These are phyloP conservation scores for Cnidoscolus chayamansa DNA, from an alignment of 441 rosid species.

Conservation along the genomic window DNA sequence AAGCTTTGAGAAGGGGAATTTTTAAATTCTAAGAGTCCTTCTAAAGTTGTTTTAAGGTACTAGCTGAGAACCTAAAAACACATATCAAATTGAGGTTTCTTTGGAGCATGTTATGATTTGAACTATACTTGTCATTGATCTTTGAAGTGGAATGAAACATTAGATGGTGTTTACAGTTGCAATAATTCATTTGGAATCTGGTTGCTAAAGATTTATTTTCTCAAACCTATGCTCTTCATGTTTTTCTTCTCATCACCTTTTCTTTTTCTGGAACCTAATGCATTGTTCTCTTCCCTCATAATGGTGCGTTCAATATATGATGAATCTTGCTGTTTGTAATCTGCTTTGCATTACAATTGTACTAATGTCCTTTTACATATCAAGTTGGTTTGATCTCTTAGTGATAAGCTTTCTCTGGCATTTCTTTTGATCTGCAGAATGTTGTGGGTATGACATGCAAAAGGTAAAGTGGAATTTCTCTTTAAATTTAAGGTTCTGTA, in stretches of 20 bases:
- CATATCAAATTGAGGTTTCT: too few relatives aligned
- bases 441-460: constrained; percentile 19
- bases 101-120: background rate
- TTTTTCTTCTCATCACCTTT: background rate
- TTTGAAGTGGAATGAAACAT: constrained; percentile 6
- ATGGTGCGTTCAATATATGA: background rate
- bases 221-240: background rate
- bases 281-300: background rate
- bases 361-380: background rate
- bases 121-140: background rate
- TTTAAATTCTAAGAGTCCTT: background rate
- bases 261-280: background rate
- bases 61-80: background rate
- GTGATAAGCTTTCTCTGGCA: constrained; percentile 1
- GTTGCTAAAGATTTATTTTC: background rate
- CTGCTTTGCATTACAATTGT: background rate
- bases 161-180: background rate
- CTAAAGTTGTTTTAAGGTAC: background rate
- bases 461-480: constrained; percentile 13
- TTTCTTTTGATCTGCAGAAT: constrained; percentile 6
- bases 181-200: background rate
- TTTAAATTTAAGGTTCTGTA: background rate
- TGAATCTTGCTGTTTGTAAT: background rate
- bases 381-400: background rate
- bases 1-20: background rate